phyloP scores from a whole-genome alignment of 768 basidiomycete genomes.

The Porphyrellus cyaneotinctus region DNA sequence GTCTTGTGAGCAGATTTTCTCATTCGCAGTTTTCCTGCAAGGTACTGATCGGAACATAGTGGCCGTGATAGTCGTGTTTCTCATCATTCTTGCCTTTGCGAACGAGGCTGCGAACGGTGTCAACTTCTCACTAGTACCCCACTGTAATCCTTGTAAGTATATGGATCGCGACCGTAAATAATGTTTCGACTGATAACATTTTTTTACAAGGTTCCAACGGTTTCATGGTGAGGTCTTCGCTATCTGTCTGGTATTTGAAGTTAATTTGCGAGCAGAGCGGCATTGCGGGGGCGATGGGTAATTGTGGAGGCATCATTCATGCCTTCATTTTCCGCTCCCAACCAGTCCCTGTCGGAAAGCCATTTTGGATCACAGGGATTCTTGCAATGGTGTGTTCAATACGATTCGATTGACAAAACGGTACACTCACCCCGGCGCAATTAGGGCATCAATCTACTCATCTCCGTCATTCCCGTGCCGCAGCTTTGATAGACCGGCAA shows the following conservation, averaged over 20 bases:
- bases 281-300: constrained; percentile 38
- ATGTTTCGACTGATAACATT: background rate
- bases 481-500: background rate
- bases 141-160: constrained; percentile 6
- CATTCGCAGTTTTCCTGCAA: background rate
- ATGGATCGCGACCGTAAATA: no score
- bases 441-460: constrained; percentile 4
- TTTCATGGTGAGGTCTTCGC: constrained; percentile 26
- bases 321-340: constrained; percentile 33
- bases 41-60: background rate
- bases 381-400: constrained; percentile 33
- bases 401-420: no score
- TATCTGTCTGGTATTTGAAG: no score
- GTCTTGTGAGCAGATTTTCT: constrained; percentile 13
- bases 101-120: background rate
- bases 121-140: constrained; percentile 2
- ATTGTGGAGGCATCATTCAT: constrained; percentile 46
- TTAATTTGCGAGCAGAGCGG: constrained; percentile 21
- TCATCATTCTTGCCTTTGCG: background rate
- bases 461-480: constrained; percentile 12
- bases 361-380: constrained; percentile 44
- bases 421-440: background rate
- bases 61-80: background rate
- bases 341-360: constrained; percentile 1
- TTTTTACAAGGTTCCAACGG: constrained; percentile 1